Evolutionary conservation across 2,329 filamentous ascomycete genomes (phyloP), one percentile per base, ranked within the genome.

Genomic region (Podosphaera aphanis): DNA sequence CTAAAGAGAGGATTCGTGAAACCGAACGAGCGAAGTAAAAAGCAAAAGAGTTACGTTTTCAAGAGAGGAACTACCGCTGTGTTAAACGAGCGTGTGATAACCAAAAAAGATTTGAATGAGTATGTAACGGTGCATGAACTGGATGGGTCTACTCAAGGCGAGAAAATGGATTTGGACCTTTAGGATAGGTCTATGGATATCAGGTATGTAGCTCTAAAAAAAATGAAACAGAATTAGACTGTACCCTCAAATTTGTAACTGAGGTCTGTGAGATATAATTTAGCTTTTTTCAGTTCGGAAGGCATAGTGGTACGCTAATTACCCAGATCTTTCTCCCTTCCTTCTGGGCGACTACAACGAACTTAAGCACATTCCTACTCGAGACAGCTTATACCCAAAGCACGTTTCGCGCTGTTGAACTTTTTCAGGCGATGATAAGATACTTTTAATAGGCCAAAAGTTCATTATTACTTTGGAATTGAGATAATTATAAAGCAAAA

Each of bases 81-180:
- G 52, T 68, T 98, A 60, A 90, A 93, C 63, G 83, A 98, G 70
- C 93, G 92, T 71, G 73, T 95, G 55, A 93, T 95, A 62, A 85
- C 74, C 58, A 90, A 83, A 69, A 81, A 88, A 62, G 84, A 98
- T 58, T 80, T 98, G 57, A 81, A 81, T 62, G 88, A 92, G 62
- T 95, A 90, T 63, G 79, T 95, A 48, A 92, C 80, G 25, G 81
- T 98, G 48, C 78, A 93, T 57, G 86, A 95, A 61, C 64, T 93
- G 57, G 72, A 55, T 44, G 57, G 59, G 49, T 40, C 78, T 47
- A 71, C 76, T 46, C 75, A 79, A 51, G 72, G 72, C 43, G 77
- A 81, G 60, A 68, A 66, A 59, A 81, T 81, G 77, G 76, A 81
- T 55, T 66, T 80, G 40, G 76, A 80, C 60, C 64, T 68, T 57